phyloP scores from a whole-genome alignment of 2,329 filamentous ascomycete genomes.

The Colletotrichum godetiae region DNA sequence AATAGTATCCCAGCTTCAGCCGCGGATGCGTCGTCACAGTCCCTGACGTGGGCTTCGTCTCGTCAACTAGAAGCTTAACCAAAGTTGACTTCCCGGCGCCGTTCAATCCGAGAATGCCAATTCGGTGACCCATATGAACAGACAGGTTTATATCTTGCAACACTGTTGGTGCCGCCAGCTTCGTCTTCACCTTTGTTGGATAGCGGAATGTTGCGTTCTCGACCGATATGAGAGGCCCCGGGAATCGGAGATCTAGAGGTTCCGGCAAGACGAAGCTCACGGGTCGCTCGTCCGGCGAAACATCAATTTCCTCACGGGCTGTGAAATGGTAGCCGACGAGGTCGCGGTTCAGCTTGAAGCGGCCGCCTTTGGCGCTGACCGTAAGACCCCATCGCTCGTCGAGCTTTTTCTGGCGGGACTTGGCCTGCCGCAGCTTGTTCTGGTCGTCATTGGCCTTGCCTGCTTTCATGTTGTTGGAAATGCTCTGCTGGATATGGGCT shows the following conservation, averaged over 20 bases:
- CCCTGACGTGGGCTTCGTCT: constrained; percentile 68
- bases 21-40: constrained; percentile 74
- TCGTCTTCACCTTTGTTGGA: constrained; percentile 42
- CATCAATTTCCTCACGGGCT: constrained; percentile 75
- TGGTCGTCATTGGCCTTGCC: constrained; percentile 84
- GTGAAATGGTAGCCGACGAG: constrained; percentile 70
- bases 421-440: constrained; percentile 87
- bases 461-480: constrained; percentile 78
- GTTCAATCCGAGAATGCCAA: constrained; percentile 83
- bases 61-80: constrained; percentile 75
- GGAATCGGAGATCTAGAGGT: constrained; percentile 78
- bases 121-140: constrained; percentile 77
- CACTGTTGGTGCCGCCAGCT: constrained; percentile 53
- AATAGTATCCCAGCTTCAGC: constrained; percentile 79
- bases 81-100: constrained; percentile 86
- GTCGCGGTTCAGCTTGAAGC: constrained; percentile 86
- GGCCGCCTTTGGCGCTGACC: constrained; percentile 75
- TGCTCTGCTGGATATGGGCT: constrained; percentile 83
- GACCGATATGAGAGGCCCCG: constrained; percentile 77
- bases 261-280: constrained; percentile 70
- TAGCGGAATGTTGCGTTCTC: constrained; percentile 79
- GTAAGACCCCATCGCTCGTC: constrained; percentile 85
- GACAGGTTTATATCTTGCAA: constrained; percentile 75
- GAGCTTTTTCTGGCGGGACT: constrained; percentile 85
- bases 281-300: constrained; percentile 71